Evolutionary conservation across 2,329 filamentous ascomycete genomes (phyloP).

Genomic region (Lomentospora prolificans): DNA sequence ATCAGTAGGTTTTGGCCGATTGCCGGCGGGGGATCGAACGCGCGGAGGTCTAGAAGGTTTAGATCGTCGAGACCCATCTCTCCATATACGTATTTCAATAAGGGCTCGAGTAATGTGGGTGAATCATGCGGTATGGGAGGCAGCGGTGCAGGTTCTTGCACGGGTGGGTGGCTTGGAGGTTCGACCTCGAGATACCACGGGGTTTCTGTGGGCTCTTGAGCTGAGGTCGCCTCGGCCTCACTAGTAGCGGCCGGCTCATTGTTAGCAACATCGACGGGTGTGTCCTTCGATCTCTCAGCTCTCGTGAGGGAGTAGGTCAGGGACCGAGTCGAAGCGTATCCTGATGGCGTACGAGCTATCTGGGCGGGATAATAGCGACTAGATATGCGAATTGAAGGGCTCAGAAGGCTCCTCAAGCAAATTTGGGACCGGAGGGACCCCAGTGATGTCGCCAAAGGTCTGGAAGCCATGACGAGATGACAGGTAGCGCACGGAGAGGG

Average conservation of each 20-base stretch:
- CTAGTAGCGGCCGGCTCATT: background rate
- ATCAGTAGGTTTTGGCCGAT: conserved; percentile 84
- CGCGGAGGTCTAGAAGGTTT: conserved; percentile 69
- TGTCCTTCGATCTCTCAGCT: background rate
- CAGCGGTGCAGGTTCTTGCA: conserved; percentile 35
- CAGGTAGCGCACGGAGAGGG: background rate
- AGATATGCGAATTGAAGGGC: background rate
- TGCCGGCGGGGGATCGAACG: conserved; percentile 75
- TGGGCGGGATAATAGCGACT: background rate
- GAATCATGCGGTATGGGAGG: conserved; percentile 54
- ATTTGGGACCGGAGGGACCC: background rate
- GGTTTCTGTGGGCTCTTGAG: background rate
- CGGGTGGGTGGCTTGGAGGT: conserved; percentile 39
- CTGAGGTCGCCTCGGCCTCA: background rate
- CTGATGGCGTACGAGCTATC: background rate
- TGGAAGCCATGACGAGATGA: background rate
- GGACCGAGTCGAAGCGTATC: background rate
- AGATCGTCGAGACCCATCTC: conserved; percentile 82
- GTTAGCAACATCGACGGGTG: background rate
- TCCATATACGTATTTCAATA: conserved; percentile 71
- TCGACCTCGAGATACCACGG: conserved; percentile 83
- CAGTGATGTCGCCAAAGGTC: background rate
- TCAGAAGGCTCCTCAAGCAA: background rate
- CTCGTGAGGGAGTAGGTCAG: background rate
- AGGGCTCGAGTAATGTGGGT: conserved; percentile 59